phyloP scores from a whole-genome alignment of 305 asterid species.

The Fraxinus dipetala region DNA sequence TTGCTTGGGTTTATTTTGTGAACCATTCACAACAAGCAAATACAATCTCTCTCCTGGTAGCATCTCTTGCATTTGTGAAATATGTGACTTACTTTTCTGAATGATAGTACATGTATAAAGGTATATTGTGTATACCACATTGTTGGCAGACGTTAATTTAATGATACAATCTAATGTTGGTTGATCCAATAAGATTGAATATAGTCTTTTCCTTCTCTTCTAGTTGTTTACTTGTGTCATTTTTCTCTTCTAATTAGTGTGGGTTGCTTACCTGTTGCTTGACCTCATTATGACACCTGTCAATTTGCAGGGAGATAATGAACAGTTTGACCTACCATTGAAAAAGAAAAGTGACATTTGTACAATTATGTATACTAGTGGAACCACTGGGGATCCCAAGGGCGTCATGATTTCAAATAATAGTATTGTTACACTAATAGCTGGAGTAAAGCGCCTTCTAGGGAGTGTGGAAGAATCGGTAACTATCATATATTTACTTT shows the following conservation, averaged over 20 bases:
- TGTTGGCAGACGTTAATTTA: slow-evolving; percentile 7
- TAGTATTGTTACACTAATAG: slow-evolving; percentile 73
- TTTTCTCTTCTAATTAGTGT: not conserved
- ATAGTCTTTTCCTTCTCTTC: slow-evolving; percentile 7
- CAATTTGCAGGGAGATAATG: slow-evolving; percentile 63
- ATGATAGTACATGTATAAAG: slow-evolving; percentile 5
- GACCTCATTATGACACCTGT: slow-evolving; percentile 20
- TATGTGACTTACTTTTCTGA: slow-evolving; percentile 6
- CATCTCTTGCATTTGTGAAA: not conserved
- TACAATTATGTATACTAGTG: slow-evolving; percentile 95
- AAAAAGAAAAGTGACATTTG: slow-evolving; percentile 78
- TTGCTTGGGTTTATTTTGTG: not conserved
- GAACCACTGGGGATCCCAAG: slow-evolving; percentile 97
- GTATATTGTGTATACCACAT: not conserved
- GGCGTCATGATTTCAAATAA: slow-evolving; percentile 91
- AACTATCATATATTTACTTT: slow-evolving; percentile 19
- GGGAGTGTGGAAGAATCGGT: slow-evolving; percentile 74
- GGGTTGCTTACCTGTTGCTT: slow-evolving; percentile 17
- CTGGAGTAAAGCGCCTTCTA: slow-evolving; percentile 66
- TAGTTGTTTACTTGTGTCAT: not conserved
- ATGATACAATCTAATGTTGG: not conserved
- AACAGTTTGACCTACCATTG: slow-evolving; percentile 72
- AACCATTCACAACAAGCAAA: not conserved
- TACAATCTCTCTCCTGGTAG: not conserved
- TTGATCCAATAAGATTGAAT: slow-evolving; percentile 6